Conservation (phyloP, 2,329 filamentous ascomycete genomes). For the Aotearoamyces nothofagi region DNA sequence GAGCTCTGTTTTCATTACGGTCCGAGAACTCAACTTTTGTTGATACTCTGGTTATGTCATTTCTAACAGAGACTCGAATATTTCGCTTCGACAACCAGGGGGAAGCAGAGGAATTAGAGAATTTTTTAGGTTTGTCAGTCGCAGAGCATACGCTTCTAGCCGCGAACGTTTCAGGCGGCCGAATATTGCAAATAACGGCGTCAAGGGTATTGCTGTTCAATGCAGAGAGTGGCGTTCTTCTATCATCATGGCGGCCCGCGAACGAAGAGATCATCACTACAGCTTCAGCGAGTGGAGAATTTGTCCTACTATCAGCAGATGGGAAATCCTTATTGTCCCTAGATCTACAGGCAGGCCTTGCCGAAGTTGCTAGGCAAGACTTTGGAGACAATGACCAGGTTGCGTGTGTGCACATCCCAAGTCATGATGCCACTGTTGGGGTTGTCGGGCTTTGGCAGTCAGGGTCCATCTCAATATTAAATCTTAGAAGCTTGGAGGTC, state of each 20-base stretch:
- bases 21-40: constrained; percentile 30
- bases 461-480: constrained; percentile 63
- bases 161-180: constrained; percentile 44
- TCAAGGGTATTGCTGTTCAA: constrained; percentile 47
- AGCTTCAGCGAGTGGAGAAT: constrained; percentile 57
- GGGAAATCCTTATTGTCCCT: constrained; percentile 61
- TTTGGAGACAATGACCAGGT: constrained; percentile 60
- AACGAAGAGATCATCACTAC: constrained; percentile 50
- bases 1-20: constrained; percentile 55
- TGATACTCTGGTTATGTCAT: constrained; percentile 68
- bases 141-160: constrained; percentile 57
- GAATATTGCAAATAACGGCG: constrained; percentile 64
- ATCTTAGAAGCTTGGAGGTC: constrained; percentile 48
- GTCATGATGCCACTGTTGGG: constrained; percentile 46
- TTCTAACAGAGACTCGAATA: constrained; percentile 68
- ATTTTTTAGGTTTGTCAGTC: constrained; percentile 57
- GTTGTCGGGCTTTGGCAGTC: constrained; percentile 80
- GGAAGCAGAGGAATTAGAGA: constrained; percentile 74
- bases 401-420: constrained; percentile 67
- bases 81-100: constrained; percentile 64
- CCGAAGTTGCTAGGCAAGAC: constrained; percentile 40
- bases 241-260: constrained; percentile 41
- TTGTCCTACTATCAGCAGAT: constrained; percentile 59
- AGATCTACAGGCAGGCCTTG: constrained; percentile 41
- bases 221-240: constrained; percentile 34